A percentile compares a stretch with the other conserved stretches of the same genome.
Conservation (phyloP, 1,284 basidiomycete species). For the Ustilago shanxiensis region DNA sequence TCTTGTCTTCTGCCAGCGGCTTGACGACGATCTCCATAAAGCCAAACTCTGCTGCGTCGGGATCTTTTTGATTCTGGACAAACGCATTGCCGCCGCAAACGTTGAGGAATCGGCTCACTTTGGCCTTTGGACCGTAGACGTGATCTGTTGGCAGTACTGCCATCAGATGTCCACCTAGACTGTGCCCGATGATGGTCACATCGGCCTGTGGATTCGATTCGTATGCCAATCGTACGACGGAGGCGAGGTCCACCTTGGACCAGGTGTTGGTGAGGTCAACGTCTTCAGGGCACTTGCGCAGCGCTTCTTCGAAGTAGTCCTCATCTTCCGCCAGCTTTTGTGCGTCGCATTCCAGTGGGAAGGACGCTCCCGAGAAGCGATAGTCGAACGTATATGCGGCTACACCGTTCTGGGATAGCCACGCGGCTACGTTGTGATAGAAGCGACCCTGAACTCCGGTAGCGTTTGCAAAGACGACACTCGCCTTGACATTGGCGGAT, state of each 20-base stretch:
- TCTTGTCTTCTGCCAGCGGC: constrained; percentile 52
- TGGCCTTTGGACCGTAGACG: constrained; percentile 47
- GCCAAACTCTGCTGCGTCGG: constrained; percentile 50
- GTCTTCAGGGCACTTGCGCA: constrained; percentile 40
- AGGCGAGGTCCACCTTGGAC: constrained; percentile 55
- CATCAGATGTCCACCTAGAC: constrained; percentile 59
- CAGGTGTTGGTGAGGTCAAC: constrained; percentile 58
- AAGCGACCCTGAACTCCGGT: constrained; percentile 59
- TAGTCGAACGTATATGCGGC: constrained; percentile 61
- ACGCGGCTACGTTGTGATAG: constrained; percentile 56
- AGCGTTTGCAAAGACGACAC: constrained; percentile 54
- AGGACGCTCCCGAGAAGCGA: constrained; percentile 53
- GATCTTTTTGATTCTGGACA: constrained; percentile 48
- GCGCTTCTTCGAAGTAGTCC: constrained; percentile 50
- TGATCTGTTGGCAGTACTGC: constrained; percentile 36
- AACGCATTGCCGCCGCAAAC: constrained; percentile 61
- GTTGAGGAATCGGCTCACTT: constrained; percentile 50
- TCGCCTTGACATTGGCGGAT: constrained; percentile 19
- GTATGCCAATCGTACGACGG: constrained; percentile 46
- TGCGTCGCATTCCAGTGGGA: constrained; percentile 48
- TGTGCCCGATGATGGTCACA: constrained; percentile 54
- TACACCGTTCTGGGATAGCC: constrained; percentile 52
- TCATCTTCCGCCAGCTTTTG: constrained; percentile 47
- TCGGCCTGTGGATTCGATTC: constrained; percentile 38
- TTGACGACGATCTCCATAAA: constrained; percentile 55